Conservation (phyloP, 208 protist species). For the Acanthamoeba castellanii region DNA sequence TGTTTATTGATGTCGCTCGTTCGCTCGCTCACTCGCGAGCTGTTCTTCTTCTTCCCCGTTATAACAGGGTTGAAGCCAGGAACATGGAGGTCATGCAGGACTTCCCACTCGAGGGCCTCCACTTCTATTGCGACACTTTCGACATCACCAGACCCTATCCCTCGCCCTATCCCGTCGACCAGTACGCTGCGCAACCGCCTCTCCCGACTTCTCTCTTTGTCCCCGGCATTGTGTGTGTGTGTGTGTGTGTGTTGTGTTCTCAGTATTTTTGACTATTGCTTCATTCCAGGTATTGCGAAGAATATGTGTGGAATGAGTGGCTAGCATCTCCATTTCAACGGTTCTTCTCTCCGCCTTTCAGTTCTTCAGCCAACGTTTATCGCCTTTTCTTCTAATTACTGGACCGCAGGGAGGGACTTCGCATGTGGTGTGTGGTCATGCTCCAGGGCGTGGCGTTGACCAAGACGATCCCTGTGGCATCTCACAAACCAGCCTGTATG, state of each 20-base stretch:
- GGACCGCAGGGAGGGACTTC: slow-evolving; percentile 24
- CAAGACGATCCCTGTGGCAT: slow-evolving; percentile 43
- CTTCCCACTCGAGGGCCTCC: slow-evolving; percentile 85
- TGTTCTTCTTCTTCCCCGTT: no score
- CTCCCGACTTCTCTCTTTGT: background rate
- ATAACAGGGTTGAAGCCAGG: slow-evolving; percentile 53
- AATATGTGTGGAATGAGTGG: slow-evolving; percentile 89
- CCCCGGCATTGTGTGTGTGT: background rate
- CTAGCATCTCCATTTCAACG: slow-evolving; percentile 82
- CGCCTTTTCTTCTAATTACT: no score
- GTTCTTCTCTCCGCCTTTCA: background rate
- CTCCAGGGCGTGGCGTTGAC: slow-evolving; percentile 84
- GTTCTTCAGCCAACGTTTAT: background rate
- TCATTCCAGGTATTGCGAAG: slow-evolving; percentile 53
- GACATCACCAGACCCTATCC: slow-evolving; percentile 87
- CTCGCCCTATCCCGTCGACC: slow-evolving; percentile 62
- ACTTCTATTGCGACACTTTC: slow-evolving; percentile 89
- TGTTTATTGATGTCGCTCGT: no score
- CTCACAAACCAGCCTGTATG: slow-evolving; percentile 5
- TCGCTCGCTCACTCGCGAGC: no score
- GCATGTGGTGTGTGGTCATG: slow-evolving; percentile 84
- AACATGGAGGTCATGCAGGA: slow-evolving; percentile 81
- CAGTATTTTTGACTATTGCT: no score
- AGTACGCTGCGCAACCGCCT: slow-evolving; percentile 9
- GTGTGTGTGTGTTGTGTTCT: no score